Evolutionary conservation across 2,329 filamentous ascomycete genomes (phyloP).

Genomic region (Paraconiothyrium brasiliense): DNA sequence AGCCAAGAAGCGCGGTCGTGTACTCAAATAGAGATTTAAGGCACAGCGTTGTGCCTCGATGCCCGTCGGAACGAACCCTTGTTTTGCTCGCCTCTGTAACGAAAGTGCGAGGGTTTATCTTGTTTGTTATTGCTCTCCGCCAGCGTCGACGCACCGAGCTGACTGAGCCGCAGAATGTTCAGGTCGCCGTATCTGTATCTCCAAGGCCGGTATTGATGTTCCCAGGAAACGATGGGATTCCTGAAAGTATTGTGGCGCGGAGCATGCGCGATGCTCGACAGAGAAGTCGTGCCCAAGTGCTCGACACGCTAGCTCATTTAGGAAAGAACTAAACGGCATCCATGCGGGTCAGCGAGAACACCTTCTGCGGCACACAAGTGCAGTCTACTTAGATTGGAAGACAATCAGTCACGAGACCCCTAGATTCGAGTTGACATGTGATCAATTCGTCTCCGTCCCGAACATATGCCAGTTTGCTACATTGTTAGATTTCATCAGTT

Average conservation of each 20-base stretch:
- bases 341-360: neutral
- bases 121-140: neutral
- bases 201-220: neutral
- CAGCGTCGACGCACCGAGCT: neutral
- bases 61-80: neutral
- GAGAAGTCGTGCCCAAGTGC: conserved; percentile 1
- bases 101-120: neutral
- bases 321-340: neutral
- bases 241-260: neutral
- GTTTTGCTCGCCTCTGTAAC: neutral
- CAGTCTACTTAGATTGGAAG: too few relatives aligned
- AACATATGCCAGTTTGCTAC: too few relatives aligned
- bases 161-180: neutral
- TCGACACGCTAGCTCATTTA: neutral
- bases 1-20: neutral
- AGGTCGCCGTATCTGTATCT: neutral
- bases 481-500: too few relatives aligned
- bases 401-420: too few relatives aligned
- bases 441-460: too few relatives aligned
- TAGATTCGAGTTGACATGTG: too few relatives aligned
- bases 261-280: neutral
- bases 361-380: neutral
- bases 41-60: neutral
- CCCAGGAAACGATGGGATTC: neutral
- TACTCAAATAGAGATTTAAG: neutral